Evolutionary conservation across 1,284 basidiomycete species (phyloP).

Genomic region (Gymnopus androsaceus): DNA sequence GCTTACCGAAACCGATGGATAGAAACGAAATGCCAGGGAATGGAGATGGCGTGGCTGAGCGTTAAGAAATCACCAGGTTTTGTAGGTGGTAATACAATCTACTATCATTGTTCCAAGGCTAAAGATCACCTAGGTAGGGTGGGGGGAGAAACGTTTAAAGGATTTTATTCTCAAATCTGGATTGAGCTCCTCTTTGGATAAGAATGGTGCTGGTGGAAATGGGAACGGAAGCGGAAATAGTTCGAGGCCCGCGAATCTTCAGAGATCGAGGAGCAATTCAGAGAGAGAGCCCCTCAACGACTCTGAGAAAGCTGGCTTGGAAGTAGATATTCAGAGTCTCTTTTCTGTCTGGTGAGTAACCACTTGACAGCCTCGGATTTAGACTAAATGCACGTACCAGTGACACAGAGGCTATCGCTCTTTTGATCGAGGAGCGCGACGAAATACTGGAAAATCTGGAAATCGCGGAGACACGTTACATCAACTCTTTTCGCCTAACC

Average conservation of each 20-base stretch:
- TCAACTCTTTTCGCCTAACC: constrained; percentile 70
- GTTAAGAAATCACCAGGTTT: constrained; percentile 59
- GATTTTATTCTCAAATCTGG: constrained; percentile 66
- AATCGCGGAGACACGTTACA: constrained; percentile 76
- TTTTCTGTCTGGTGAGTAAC: constrained; percentile 70
- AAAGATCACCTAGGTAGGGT: too few relatives aligned
- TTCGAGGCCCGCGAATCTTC: constrained; percentile 27
- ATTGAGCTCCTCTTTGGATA: constrained; percentile 57
- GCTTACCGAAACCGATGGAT: constrained; percentile 62
- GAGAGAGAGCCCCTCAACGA: constrained; percentile 43
- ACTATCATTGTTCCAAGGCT: too few relatives aligned
- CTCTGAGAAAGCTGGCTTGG: constrained; percentile 46
- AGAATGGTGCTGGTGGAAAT: constrained; percentile 26
- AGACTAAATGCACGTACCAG: constrained; percentile 35
- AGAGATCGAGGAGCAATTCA: constrained; percentile 27
- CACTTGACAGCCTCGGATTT: background rate
- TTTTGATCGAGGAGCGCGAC: constrained; percentile 72
- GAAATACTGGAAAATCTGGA: constrained; percentile 75
- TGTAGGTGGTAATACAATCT: too few relatives aligned
- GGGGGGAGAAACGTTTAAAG: constrained; percentile 74
- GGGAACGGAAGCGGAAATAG: constrained; percentile 27
- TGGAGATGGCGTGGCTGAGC: constrained; percentile 77
- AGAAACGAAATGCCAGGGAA: constrained; percentile 60
- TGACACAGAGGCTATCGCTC: constrained; percentile 64
- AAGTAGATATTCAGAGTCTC: constrained; percentile 69